These are phyloP conservation scores for Lactifluus rugatus DNA, from an alignment of 768 basidiomycete species.

Conservation along the genomic window DNA sequence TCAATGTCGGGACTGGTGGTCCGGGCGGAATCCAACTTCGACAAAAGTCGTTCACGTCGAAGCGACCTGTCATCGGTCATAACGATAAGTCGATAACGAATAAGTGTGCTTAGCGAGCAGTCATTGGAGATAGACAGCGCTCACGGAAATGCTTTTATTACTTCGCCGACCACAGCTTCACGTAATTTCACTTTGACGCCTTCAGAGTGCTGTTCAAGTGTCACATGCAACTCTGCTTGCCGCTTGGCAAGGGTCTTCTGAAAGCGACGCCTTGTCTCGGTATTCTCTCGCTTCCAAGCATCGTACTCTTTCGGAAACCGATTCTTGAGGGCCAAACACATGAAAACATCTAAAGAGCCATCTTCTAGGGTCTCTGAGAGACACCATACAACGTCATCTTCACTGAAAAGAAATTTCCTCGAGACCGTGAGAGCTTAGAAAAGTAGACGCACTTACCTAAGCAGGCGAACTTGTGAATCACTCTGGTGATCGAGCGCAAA, in stretches of 20 bases:
- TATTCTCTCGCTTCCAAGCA: background rate
- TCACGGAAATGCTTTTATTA: constrained; percentile 7
- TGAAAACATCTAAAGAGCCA: background rate
- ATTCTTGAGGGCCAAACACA: background rate
- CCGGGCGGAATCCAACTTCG: background rate
- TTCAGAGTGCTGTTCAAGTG: background rate
- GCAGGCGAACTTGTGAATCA: background rate
- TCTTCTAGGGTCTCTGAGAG: constrained; percentile 11
- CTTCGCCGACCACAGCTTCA: background rate
- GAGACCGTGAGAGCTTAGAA: background rate
- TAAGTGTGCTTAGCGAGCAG: background rate
- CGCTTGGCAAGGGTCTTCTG: background rate
- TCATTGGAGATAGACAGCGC: background rate
- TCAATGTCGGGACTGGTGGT: background rate
- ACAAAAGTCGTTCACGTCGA: background rate
- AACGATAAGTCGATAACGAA: background rate
- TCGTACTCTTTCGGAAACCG: background rate
- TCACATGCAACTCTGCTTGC: background rate
- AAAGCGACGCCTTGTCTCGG: background rate
- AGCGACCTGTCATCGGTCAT: background rate
- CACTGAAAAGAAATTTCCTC: background rate
- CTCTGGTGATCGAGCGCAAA: background rate
- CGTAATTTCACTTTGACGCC: background rate
- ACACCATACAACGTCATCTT: background rate
- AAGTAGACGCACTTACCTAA: background rate